Evolutionary conservation across 805 yeast species (phyloP).

Genomic region (Lipomyces sp.): DNA sequence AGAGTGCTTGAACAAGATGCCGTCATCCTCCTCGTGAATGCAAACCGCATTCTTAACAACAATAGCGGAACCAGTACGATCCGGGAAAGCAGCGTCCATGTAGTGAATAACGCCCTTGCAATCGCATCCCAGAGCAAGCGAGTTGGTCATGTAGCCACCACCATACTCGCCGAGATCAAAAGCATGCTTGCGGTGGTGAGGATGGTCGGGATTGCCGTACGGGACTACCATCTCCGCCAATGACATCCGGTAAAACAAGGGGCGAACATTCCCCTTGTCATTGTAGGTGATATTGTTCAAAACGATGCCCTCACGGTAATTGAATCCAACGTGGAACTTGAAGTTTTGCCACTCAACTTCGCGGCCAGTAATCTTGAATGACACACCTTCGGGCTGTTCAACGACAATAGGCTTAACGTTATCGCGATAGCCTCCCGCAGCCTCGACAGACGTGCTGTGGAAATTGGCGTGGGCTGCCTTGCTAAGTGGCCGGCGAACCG

Average conservation of each 20-base stretch:
- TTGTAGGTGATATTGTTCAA: constrained; percentile 69
- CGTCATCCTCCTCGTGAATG: constrained; percentile 84
- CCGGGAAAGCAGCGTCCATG: constrained; percentile 72
- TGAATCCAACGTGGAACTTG: constrained; percentile 76
- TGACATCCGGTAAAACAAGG: constrained; percentile 75
- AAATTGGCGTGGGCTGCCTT: constrained; percentile 66
- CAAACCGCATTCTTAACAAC: constrained; percentile 75
- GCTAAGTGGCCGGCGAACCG: constrained; percentile 67
- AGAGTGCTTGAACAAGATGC: constrained; percentile 74
- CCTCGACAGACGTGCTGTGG: constrained; percentile 61
- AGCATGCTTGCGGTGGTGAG: constrained; percentile 83
- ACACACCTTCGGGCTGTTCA: constrained; percentile 79
- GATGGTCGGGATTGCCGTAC: constrained; percentile 73
- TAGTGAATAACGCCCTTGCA: constrained; percentile 84
- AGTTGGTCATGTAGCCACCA: constrained; percentile 82
- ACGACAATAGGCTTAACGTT: constrained; percentile 65
- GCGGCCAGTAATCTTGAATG: constrained; percentile 67
- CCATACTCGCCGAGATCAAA: constrained; percentile 86
- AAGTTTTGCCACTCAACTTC: constrained; percentile 75
- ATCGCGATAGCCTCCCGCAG: constrained; percentile 58
- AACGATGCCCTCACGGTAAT: constrained; percentile 82
- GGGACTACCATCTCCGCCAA: constrained; percentile 83
- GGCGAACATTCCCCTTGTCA: constrained; percentile 64
- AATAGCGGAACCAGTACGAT: constrained; percentile 63
- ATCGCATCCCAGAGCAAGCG: constrained; percentile 74